Evolutionary conservation across 2,329 filamentous ascomycete genomes (phyloP).

Genomic region (Penicillium sp.): DNA sequence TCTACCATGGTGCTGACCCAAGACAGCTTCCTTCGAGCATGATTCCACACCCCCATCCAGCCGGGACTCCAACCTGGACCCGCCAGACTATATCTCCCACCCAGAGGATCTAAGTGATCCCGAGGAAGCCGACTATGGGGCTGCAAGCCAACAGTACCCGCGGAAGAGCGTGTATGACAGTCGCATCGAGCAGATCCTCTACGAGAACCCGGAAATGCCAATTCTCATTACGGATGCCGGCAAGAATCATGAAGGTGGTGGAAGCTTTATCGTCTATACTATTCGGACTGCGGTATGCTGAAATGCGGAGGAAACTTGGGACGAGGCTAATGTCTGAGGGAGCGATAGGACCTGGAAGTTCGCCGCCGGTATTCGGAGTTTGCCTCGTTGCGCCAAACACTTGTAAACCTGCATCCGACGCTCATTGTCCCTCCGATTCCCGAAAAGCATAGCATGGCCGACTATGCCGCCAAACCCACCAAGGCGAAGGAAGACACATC

Average conservation of each 20-base stretch:
- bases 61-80: slow-evolving; percentile 69
- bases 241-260: slow-evolving; percentile 90
- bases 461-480: slow-evolving; percentile 96
- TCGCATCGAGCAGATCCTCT: slow-evolving; percentile 94
- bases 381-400: slow-evolving; percentile 81
- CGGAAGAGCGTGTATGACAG: slow-evolving; percentile 87
- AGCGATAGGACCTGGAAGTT: slow-evolving; percentile 85
- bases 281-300: slow-evolving; percentile 81
- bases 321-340: slow-evolving; percentile 12
- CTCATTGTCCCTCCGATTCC: slow-evolving; percentile 95
- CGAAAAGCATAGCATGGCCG: slow-evolving; percentile 98
- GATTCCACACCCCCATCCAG: slow-evolving; percentile 69
- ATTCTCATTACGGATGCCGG: slow-evolving; percentile 94
- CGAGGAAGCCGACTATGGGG: slow-evolving; percentile 57
- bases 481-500: slow-evolving; percentile 97
- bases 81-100: slow-evolving; percentile 60
- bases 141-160: slow-evolving; percentile 52
- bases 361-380: slow-evolving; percentile 96
- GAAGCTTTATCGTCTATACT: slow-evolving; percentile 94
- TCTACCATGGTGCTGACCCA: slow-evolving; percentile 16
- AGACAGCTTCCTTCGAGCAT: slow-evolving; percentile 60
- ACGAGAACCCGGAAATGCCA: slow-evolving; percentile 87
- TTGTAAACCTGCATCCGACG: slow-evolving; percentile 90
- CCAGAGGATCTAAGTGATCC: slow-evolving; percentile 62
- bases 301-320: neutral